These are phyloP conservation scores for Lasiodiplodia hormozganensis DNA, from an alignment of 2,329 filamentous ascomycete genomes.

Conservation along the genomic window DNA sequence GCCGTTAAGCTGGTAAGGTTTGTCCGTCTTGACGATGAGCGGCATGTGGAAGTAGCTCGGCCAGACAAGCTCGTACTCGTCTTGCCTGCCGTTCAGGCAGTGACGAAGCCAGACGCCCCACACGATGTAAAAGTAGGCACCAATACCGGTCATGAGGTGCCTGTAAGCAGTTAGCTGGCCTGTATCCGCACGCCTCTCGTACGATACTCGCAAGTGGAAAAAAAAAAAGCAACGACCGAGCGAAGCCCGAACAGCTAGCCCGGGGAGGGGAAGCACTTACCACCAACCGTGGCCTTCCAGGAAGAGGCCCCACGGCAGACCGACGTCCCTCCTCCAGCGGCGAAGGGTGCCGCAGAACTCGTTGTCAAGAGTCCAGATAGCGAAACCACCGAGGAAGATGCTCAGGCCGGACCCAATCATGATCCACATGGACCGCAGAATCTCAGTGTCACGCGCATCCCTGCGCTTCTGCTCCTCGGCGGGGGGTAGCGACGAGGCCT, in stretches of 20 bases:
- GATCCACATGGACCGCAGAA: conserved; percentile 74
- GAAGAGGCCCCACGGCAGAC: conserved; percentile 80
- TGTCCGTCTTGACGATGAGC: conserved; percentile 53
- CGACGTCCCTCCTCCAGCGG: conserved; percentile 69
- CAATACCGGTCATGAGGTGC: conserved; percentile 82
- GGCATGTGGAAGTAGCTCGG: conserved; percentile 64
- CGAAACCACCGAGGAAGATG: conserved; percentile 77
- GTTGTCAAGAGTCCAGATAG: conserved; percentile 82
- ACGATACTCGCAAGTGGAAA: background rate
- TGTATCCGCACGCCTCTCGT: background rate
- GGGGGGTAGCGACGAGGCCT: conserved; percentile 17
- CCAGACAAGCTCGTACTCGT: conserved; percentile 76
- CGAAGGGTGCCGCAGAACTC: conserved; percentile 72
- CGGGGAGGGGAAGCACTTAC: conserved; percentile 51
- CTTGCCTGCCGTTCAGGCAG: conserved; percentile 74
- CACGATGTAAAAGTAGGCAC: conserved; percentile 83
- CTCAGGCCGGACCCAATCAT: conserved; percentile 73
- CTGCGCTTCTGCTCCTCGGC: conserved; percentile 48
- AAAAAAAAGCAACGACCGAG: conserved; percentile 5
- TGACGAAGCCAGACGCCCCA: conserved; percentile 85
- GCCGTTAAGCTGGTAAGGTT: conserved; percentile 10
- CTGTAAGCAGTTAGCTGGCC: conserved; percentile 43
- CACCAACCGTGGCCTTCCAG: conserved; percentile 78
- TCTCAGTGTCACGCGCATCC: conserved; percentile 63
- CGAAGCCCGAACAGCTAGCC: background rate